Percentiles rank a stretch among this genome's conserved stretches.
These are phyloP conservation scores for Hortaea sp. DNA, from an alignment of 2,329 filamentous ascomycete species.

Conservation along the genomic window DNA sequence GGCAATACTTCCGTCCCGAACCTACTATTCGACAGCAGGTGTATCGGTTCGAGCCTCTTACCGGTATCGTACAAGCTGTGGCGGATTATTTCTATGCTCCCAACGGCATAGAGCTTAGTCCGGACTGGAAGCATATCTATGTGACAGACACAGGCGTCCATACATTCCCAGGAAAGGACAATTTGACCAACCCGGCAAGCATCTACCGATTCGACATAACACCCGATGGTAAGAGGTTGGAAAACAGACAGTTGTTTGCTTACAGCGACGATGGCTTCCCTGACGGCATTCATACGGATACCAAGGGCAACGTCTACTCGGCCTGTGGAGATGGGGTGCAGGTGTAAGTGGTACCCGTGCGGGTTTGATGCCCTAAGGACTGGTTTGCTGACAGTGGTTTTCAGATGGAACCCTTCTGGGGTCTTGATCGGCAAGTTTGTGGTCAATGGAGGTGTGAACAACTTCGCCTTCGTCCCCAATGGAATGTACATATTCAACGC, in stretches of 20 bases:
- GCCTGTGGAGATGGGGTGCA: conserved; percentile 44
- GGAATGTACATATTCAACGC: conserved; percentile 24
- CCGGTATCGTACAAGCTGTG: conserved; percentile 44
- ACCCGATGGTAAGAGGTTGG: conserved; percentile 23
- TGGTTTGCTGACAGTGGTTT: not conserved
- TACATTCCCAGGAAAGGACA: conserved; percentile 17
- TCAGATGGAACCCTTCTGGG: conserved; percentile 39
- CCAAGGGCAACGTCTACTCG: conserved; percentile 44
- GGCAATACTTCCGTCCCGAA: conserved; percentile 36
- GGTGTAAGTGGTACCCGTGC: conserved; percentile 24
- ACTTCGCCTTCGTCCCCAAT: conserved; percentile 25
- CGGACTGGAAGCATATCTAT: conserved; percentile 43
- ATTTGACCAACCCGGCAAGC: conserved; percentile 30
- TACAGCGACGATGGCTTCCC: conserved; percentile 45
- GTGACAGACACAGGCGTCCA: conserved; percentile 45
- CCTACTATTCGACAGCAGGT: conserved; percentile 48
- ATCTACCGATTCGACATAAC: conserved; percentile 35
- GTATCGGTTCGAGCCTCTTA: conserved; percentile 45
- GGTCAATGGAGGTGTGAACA: conserved; percentile 29
- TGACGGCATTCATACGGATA: conserved; percentile 48
- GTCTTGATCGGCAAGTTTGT: conserved; percentile 47
- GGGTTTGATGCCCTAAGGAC: not conserved
- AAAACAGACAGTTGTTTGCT: conserved; percentile 42
- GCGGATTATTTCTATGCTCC: conserved; percentile 48
- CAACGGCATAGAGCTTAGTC: conserved; percentile 50